Evolutionary conservation across 768 basidiomycete species (phyloP).

Genomic region (Termitomyces titanicus): DNA sequence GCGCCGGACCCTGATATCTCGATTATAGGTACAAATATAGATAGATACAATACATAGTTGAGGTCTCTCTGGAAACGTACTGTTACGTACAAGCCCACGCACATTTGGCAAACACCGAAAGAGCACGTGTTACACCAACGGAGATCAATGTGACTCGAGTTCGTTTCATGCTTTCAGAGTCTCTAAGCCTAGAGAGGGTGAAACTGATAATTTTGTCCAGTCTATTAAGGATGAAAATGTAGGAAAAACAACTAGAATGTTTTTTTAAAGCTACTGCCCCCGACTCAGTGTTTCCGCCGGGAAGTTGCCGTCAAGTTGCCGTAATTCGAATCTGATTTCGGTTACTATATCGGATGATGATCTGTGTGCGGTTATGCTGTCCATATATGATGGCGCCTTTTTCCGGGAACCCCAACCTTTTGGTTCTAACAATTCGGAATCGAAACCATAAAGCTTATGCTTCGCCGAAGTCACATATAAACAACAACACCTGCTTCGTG

Average conservation of each 20-base stretch:
- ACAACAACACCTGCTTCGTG: not conserved
- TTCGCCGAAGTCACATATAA: not conserved
- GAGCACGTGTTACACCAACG: not conserved
- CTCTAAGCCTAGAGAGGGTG: not conserved
- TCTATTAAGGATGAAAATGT: not conserved
- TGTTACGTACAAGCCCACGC: not conserved
- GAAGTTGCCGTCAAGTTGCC: constrained; percentile 9
- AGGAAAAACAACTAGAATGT: not conserved
- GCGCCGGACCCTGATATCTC: not conserved
- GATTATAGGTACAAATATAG: not conserved
- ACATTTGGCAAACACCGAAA: constrained; percentile 3
- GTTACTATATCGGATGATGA: constrained; percentile 8
- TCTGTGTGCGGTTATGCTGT: not conserved
- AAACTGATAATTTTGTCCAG: not conserved
- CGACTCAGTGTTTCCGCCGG: not conserved
- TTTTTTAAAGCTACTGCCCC: not conserved
- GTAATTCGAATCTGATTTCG: constrained; percentile 1
- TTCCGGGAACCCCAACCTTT: constrained; percentile 14
- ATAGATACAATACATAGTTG: not conserved
- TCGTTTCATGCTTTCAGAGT: too few species aligned
- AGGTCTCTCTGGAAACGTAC: not conserved
- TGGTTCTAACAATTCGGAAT: constrained; percentile 7
- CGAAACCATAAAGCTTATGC: constrained; percentile 12
- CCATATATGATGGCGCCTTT: constrained; percentile 15
- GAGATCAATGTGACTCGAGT: not conserved